These are phyloP conservation scores for Allium sativum DNA, from an alignment of 106 monocot genomes.

Conservation along the genomic window DNA sequence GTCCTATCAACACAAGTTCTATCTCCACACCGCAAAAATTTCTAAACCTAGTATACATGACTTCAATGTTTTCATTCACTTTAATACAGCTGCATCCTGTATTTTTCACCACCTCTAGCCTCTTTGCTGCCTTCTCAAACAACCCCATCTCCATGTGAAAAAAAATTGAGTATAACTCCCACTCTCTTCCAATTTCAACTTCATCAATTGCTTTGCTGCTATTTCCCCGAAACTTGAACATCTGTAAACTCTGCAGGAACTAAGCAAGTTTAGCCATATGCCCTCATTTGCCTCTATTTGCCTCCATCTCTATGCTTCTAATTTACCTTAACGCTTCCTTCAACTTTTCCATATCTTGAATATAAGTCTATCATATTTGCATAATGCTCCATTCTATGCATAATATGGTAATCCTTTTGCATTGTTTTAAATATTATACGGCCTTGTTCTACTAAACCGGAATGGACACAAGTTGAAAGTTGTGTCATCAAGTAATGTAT, in stretches of 20 bases:
- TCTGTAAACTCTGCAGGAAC: slow-evolving; percentile 23
- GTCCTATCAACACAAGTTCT: slow-evolving; percentile 13
- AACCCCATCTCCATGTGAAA: slow-evolving; percentile 32
- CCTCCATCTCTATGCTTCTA: slow-evolving; percentile 9
- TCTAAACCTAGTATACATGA: slow-evolving; percentile 37
- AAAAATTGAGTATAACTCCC: slow-evolving; percentile 29
- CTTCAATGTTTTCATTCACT: slow-evolving; percentile 15
- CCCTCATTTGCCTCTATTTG: too few relatives aligned
- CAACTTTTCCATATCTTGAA: slow-evolving; percentile 27
- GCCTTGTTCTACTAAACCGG: slow-evolving; percentile 32
- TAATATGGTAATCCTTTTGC: slow-evolving; percentile 15
- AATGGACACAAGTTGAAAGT: slow-evolving; percentile 51
- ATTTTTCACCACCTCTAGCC: slow-evolving; percentile 23
- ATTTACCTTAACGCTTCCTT: slow-evolving; percentile 33
- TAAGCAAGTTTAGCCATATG: slow-evolving; percentile 31
- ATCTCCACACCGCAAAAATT: slow-evolving; percentile 9
- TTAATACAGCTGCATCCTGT: slow-evolving; percentile 63
- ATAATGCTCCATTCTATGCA: slow-evolving; percentile 38
- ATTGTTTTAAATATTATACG: slow-evolving; percentile 19
- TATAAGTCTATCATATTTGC: slow-evolving; percentile 31
- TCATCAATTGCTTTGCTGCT: slow-evolving; percentile 17
- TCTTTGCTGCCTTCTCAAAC: slow-evolving; percentile 23
- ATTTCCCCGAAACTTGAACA: slow-evolving; percentile 20
- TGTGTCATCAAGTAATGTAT: slow-evolving; percentile 20
- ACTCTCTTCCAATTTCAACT: slow-evolving; percentile 13